Evolutionary conservation across 1,284 basidiomycete species (phyloP).

Genomic region (Austroboletus sp.): DNA sequence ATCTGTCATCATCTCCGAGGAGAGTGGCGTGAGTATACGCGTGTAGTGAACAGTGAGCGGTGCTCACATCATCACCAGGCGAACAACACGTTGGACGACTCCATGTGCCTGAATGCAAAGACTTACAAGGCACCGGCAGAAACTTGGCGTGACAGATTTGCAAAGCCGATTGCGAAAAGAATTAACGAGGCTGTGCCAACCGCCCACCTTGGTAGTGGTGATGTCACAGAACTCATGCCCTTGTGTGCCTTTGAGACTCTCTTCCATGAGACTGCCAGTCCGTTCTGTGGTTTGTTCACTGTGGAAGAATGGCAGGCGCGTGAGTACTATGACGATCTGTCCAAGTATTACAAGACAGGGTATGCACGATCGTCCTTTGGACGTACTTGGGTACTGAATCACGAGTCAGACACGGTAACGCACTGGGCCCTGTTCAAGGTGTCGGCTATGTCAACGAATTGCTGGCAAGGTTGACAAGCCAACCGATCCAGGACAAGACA

Average conservation of each 20-base stretch:
- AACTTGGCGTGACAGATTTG: constrained; percentile 52
- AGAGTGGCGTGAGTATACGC: constrained; percentile 41
- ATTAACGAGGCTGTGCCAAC: constrained; percentile 59
- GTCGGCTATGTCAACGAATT: constrained; percentile 84
- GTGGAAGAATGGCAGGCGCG: constrained; percentile 54
- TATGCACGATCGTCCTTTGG: constrained; percentile 25
- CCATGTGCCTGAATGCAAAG: constrained; percentile 59
- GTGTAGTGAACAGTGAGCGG: not conserved
- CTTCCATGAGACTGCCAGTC: constrained; percentile 49
- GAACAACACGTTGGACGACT: constrained; percentile 72
- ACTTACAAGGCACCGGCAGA: constrained; percentile 39
- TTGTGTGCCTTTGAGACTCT: constrained; percentile 77
- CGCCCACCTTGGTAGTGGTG: constrained; percentile 51
- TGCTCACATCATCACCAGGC: constrained; percentile 28
- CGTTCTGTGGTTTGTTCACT: constrained; percentile 68
- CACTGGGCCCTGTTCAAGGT: constrained; percentile 65
- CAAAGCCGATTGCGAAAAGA: constrained; percentile 51
- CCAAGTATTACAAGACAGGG: constrained; percentile 73
- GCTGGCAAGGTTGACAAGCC: constrained; percentile 66
- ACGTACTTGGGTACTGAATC: not conserved
- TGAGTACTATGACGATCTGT: constrained; percentile 67
- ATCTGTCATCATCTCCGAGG: constrained; percentile 52
- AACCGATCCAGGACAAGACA: constrained; percentile 60
- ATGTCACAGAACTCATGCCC: constrained; percentile 59
- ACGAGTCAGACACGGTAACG: constrained; percentile 51